Conservation (phyloP, 345 rosid genomes). For the Punica granatum region DNA sequence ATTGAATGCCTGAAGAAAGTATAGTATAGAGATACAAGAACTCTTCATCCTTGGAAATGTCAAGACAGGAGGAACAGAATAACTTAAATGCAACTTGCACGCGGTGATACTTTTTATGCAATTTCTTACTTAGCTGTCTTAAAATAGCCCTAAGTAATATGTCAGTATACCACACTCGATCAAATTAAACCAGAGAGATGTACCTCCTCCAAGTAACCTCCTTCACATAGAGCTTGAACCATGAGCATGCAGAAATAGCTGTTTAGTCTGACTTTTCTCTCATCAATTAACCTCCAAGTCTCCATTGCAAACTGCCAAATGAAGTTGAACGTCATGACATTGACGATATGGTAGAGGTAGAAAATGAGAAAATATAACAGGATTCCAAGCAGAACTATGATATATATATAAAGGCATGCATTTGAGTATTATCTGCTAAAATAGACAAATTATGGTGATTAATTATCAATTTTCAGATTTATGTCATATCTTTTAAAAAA, state of each 20-base stretch:
- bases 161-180: background rate
- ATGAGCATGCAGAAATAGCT: conserved; percentile 40
- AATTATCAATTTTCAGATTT: background rate
- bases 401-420: too few relatives aligned
- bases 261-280: conserved; percentile 39
- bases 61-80: background rate
- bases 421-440: too few relatives aligned
- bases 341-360: background rate
- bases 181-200: background rate
- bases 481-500: background rate
- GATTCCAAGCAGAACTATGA: background rate
- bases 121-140: background rate
- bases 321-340: background rate
- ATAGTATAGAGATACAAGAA: background rate
- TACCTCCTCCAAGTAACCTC: conserved; percentile 81
- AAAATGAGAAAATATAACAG: background rate
- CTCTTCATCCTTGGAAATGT: background rate
- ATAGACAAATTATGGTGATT: too few relatives aligned
- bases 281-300: conserved; percentile 62
- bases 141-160: background rate
- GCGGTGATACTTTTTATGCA: background rate
- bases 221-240: conserved; percentile 65
- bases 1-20: conserved; percentile 51
- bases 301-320: conserved; percentile 74
- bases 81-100: background rate